Evolutionary conservation across 768 basidiomycete genomes (phyloP).

Genomic region (Lactarius indigo): DNA sequence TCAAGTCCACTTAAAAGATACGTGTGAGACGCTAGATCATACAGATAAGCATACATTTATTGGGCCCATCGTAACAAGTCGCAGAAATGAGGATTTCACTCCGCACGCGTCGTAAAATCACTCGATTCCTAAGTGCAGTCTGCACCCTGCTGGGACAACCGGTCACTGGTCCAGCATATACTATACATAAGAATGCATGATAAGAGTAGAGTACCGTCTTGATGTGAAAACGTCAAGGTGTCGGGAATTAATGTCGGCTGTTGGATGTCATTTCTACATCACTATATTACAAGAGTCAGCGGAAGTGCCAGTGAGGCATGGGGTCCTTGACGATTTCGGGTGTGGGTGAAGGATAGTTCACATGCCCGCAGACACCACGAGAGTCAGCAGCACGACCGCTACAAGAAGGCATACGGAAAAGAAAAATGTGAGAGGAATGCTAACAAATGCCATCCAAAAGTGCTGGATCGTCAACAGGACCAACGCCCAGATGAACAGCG

Average conservation of each 20-base stretch:
- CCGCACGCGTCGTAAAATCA: neutral
- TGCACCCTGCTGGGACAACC: neutral
- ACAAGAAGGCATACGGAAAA: neutral
- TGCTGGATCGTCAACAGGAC: slow-evolving; percentile 4
- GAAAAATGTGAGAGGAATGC: neutral
- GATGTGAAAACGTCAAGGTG: neutral
- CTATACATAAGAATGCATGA: neutral
- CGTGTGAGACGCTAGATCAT: no score
- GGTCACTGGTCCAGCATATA: neutral
- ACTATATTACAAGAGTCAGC: no score
- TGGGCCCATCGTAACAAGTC: neutral
- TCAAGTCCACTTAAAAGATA: neutral
- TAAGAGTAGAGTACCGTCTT: neutral
- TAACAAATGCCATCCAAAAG: slow-evolving; percentile 4
- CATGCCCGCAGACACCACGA: neutral
- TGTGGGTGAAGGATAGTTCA: neutral
- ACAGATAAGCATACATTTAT: neutral
- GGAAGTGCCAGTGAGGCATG: neutral
- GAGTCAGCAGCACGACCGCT: neutral
- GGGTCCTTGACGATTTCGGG: neutral
- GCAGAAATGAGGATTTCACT: neutral
- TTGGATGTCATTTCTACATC: neutral
- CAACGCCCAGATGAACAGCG: slow-evolving; percentile 5
- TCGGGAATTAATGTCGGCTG: neutral
- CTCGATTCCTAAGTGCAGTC: neutral